These are phyloP conservation scores for Pseudogymnoascus sp. DNA, from an alignment of 2,329 filamentous ascomycete species.

Conservation along the genomic window DNA sequence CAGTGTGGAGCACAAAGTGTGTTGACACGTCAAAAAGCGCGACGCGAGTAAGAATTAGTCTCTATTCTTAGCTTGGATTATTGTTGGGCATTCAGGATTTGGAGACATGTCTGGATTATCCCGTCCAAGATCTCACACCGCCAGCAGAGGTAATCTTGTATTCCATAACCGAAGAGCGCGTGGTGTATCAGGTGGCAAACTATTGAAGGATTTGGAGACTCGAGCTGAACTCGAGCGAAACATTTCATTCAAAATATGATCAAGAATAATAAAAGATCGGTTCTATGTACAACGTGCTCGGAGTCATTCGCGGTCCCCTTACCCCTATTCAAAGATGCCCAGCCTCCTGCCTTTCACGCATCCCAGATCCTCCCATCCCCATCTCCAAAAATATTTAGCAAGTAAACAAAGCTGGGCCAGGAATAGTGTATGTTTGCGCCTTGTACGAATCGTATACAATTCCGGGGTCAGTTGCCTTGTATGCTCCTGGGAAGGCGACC, in stretches of 20 bases:
- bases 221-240: neutral
- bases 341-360: neutral
- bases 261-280: neutral
- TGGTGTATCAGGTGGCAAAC: neutral
- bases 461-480: slow-evolving; percentile 36
- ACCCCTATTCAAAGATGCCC: neutral
- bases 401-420: slow-evolving; percentile 40
- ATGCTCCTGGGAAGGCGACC: slow-evolving; percentile 38
- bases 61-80: neutral
- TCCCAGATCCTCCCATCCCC: slow-evolving; percentile 2
- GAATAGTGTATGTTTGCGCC: slow-evolving; percentile 37
- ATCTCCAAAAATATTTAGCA: slow-evolving; percentile 30
- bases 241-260: neutral
- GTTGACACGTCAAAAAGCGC: neutral
- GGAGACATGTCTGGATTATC: slow-evolving; percentile 1
- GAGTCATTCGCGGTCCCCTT: neutral
- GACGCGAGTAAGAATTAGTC: neutral
- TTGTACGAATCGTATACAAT: slow-evolving; percentile 36
- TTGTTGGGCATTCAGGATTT: neutral
- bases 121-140: neutral
- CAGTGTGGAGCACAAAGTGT: neutral
- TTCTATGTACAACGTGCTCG: neutral
- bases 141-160: neutral
- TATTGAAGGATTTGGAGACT: neutral
- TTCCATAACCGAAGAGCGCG: neutral